Evolutionary conservation across 2,329 filamentous ascomycete species (phyloP).

Genomic region (Ceratocystis smalleyi): DNA sequence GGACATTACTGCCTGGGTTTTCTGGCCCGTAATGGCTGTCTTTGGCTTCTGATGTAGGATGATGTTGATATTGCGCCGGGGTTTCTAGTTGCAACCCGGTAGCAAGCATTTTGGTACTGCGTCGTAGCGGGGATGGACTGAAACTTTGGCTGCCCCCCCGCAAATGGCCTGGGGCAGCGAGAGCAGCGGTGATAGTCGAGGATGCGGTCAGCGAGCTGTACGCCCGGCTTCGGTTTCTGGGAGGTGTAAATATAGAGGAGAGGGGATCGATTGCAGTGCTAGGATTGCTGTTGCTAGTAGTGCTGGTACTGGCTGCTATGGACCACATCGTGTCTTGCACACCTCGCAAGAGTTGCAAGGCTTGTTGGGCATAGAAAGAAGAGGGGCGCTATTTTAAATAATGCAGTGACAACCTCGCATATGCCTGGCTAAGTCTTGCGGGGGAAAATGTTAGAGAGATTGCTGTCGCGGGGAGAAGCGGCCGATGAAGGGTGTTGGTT

Average conservation of each 20-base stretch:
- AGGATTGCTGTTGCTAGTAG: slow-evolving; percentile 7
- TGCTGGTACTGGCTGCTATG: background rate
- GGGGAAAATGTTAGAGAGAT: background rate
- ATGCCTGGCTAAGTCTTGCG: background rate
- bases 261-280: slow-evolving; percentile 3
- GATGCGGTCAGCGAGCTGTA: slow-evolving; percentile 11
- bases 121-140: slow-evolving; percentile 11
- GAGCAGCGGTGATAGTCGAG: slow-evolving; percentile 4
- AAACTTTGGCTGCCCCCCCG: slow-evolving; percentile 13
- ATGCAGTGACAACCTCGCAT: background rate
- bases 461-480: background rate
- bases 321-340: slow-evolving; percentile 12
- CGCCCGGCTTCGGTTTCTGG: slow-evolving; percentile 7
- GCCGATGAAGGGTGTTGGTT: background rate
- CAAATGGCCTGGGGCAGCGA: slow-evolving; percentile 6
- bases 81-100: background rate
- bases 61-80: background rate
- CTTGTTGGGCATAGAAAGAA: background rate
- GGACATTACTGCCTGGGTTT: background rate
- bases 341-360: background rate
- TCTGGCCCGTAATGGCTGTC: background rate
- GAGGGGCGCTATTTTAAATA: background rate
- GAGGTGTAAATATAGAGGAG: slow-evolving; percentile 13
- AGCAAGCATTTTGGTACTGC: slow-evolving; percentile 9
- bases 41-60: background rate